Evolutionary conservation across 306 rosid species (phyloP), one percentile per base, ranked within the genome.

Genomic region (Bauhinia variegata): DNA sequence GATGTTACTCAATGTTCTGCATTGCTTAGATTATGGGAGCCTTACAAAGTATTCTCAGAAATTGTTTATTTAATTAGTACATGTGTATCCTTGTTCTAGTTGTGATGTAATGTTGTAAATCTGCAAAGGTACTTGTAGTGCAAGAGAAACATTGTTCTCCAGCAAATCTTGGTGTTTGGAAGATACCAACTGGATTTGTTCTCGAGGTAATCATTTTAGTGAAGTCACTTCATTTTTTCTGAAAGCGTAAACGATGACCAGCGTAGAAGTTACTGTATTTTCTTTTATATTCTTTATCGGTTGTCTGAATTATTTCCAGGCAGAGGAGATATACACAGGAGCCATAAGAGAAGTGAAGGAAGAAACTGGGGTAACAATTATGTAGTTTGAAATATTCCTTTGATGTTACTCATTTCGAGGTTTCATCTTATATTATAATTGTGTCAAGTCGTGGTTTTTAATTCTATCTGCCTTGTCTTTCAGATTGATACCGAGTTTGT

Each of bases 321-420:
- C 92, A 2, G 98, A 93, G 78, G 98, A 93, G 80, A 88, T 93
- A 75, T 89, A 84, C 50, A 49, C 87, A n/a, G 98, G 98, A 68
- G 96, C 87, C 32, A 71, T 91, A 52, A 93, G 98, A 83, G 98
- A 93, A 86, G 98, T 93, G 57, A 79, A 89, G 83, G 98, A 93
- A 63, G 98, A 93, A 89, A 93, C 98, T 0, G 98, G 97, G 71
- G 98, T 93, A 72, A 73, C 80, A 58, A 63, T 74, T 31, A 42
- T 51, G 54, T 32, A 6, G 7, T 12, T n/a, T 4, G 51, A 57
- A 5, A 53, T 41, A 58, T 47, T 77, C 16, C 63, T 54, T 6
- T 57, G 8, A 36, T 58, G 48, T 49, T 42, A 32, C 6, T 8
- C 60, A 65, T 15, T 34, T 68, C 19, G 37, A n/a, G 48, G 11